Conservation (phyloP, 106 monocot genomes). For the Apostasia shenzhenica region DNA sequence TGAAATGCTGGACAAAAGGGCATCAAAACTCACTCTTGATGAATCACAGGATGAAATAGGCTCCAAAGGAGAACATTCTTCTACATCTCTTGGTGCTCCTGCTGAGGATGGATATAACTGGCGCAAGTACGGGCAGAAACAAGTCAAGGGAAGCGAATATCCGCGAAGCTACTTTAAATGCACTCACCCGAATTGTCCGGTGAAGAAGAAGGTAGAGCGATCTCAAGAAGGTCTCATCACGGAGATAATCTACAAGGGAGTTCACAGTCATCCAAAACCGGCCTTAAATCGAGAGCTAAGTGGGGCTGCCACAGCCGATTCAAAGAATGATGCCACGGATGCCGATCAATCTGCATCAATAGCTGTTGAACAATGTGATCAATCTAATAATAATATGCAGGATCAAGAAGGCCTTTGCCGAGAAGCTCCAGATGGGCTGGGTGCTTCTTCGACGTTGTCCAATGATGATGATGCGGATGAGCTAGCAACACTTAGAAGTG, state of each 20-base stretch:
- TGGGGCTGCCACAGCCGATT: conserved; percentile 12
- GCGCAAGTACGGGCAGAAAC: conserved; percentile 97
- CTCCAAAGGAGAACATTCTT: conserved; percentile 36
- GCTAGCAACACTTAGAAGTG: conserved; percentile 34
- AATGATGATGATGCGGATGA: conserved; percentile 63
- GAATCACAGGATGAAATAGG: conserved; percentile 31
- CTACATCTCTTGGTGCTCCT: conserved; percentile 18
- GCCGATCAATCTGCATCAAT: conserved; percentile 21
- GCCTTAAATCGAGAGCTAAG: conserved; percentile 34
- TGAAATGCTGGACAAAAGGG: conserved; percentile 11
- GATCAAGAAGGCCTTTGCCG: conserved; percentile 23
- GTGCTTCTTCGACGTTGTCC: conserved; percentile 39
- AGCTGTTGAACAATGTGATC: conserved; percentile 28
- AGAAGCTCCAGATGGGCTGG: conserved; percentile 39
- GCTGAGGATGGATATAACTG: conserved; percentile 87
- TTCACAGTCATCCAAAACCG: conserved; percentile 67
- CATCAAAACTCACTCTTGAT: conserved; percentile 33
- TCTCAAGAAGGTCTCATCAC: conserved; percentile 62
- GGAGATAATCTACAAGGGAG: conserved; percentile 87
- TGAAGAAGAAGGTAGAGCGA: conserved; percentile 87
- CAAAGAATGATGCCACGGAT: conserved; percentile 23
- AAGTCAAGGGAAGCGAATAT: conserved; percentile 83
- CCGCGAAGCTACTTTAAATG: conserved; percentile 97
- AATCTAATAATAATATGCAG: conserved; percentile 20
- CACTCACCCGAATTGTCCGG: conserved; percentile 64